These are phyloP conservation scores for Avicennia marina DNA, from an alignment of 257 asterid species.

Conservation along the genomic window DNA sequence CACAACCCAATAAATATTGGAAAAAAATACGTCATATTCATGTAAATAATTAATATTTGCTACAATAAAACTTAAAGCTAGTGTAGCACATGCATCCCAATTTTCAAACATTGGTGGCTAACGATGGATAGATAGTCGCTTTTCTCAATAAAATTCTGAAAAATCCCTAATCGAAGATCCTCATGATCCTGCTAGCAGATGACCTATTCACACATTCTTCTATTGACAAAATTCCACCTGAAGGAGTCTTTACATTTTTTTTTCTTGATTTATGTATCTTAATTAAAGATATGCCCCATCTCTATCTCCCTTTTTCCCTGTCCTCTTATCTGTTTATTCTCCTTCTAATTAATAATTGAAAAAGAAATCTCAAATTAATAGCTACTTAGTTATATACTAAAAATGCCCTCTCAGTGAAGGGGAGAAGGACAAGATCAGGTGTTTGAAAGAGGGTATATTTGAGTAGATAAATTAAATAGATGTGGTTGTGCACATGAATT, in stretches of 20 bases:
- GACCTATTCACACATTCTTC: conserved; percentile 9
- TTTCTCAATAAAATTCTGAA: conserved; percentile 3
- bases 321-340: neutral
- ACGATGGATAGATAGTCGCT: conserved; percentile 6
- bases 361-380: too few species aligned
- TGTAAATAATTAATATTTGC: too few species aligned
- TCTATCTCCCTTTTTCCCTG: too few species aligned
- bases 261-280: neutral
- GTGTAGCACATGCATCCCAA: conserved; percentile 25
- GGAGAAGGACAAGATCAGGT: too few species aligned
- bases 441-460: neutral
- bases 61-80: too few species aligned
- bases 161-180: conserved; percentile 23
- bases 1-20: neutral
- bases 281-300: neutral
- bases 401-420: too few species aligned
- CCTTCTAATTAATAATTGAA: too few species aligned
- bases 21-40: too few species aligned
- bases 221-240: conserved; percentile 9
- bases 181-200: conserved; percentile 26
- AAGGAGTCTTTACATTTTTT: conserved; percentile 16
- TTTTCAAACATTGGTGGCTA: conserved; percentile 9
- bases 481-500: conserved; percentile 30
- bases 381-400: too few species aligned
- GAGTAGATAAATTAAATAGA: neutral